A percentile compares a stretch with the other conserved stretches of the same genome.
Evolutionary conservation across 768 basidiomycete genomes (phyloP).

Genomic region (button mushroom (Agaricus bisporus)): DNA sequence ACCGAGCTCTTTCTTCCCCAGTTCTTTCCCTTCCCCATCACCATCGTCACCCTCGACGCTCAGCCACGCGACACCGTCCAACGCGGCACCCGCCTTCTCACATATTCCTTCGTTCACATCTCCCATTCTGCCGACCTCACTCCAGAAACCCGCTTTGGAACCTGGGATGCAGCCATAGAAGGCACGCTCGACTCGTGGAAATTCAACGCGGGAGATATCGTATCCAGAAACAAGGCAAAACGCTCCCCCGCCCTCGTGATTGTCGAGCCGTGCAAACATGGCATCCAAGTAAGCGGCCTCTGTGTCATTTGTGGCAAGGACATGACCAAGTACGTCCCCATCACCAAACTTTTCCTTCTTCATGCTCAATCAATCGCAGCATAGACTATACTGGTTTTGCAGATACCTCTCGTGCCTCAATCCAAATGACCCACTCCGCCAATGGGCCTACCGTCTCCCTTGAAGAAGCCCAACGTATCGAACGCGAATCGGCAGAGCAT

Average conservation of each 20-base stretch:
- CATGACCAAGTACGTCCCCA: constrained; percentile 69
- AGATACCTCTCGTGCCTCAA: constrained; percentile 79
- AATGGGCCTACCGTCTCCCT: constrained; percentile 88
- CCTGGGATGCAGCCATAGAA: constrained; percentile 86
- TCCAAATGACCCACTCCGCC: constrained; percentile 92
- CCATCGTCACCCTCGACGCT: constrained; percentile 64
- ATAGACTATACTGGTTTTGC: constrained; percentile 86
- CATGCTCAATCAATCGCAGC: constrained; percentile 24
- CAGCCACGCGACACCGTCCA: constrained; percentile 37
- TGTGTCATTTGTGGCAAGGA: constrained; percentile 96
- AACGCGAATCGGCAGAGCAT: constrained; percentile 73
- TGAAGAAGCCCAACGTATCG: constrained; percentile 87
- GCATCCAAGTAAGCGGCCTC: constrained; percentile 85
- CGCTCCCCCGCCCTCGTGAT: constrained; percentile 60
- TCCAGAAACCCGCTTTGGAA: constrained; percentile 73
- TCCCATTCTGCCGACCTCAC: constrained; percentile 36
- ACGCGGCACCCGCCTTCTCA: constrained; percentile 75
- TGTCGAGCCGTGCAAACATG: constrained; percentile 93
- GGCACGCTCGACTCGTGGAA: constrained; percentile 74
- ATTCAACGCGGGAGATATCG: constrained; percentile 56
- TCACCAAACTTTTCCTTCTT: constrained; percentile 12
- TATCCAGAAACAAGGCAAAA: constrained; percentile 52
- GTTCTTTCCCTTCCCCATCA: constrained; percentile 83
- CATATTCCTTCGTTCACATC: constrained; percentile 72
- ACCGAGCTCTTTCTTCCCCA: constrained; percentile 75